These are phyloP conservation scores for Evansstolkia leycettana DNA, from an alignment of 495 filamentous ascomycete genomes.

Conservation along the genomic window DNA sequence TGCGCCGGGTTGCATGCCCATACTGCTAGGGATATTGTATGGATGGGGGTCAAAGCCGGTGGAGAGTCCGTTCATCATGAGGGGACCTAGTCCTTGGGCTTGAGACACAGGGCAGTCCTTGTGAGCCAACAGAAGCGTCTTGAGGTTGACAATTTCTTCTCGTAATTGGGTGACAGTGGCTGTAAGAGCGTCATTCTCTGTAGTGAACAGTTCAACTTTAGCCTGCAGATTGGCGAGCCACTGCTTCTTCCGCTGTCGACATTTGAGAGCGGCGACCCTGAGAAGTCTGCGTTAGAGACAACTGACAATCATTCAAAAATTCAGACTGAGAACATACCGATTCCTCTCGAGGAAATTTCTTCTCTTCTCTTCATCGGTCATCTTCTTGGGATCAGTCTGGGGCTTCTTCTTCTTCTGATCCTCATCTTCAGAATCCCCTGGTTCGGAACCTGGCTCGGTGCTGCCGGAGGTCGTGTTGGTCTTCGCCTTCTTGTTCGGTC, in stretches of 20 bases:
- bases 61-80: conserved; percentile 49
- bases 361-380: conserved; percentile 98
- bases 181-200: conserved; percentile 81
- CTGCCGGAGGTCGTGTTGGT: conserved; percentile 36
- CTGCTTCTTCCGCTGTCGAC: conserved; percentile 96
- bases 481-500: conserved; percentile 62
- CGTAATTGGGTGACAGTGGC: conserved; percentile 70
- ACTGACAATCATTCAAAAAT: not conserved
- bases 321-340: conserved; percentile 47
- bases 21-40: conserved; percentile 23
- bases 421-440: conserved; percentile 44
- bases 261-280: conserved; percentile 93
- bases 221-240: conserved; percentile 92
- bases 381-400: conserved; percentile 53
- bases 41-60: conserved; percentile 25
- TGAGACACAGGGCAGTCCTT: conserved; percentile 94
- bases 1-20: conserved; percentile 29
- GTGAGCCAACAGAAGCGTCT: conserved; percentile 84
- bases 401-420: conserved; percentile 39
- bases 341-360: conserved; percentile 97
- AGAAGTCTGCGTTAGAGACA: not conserved
- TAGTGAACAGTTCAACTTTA: conserved; percentile 85
- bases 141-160: conserved; percentile 91
- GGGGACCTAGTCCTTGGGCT: conserved; percentile 62
- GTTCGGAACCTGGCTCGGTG: conserved; percentile 39